Evolutionary conservation across 805 yeast genomes (phyloP).

Genomic region (Starmerella apis): DNA sequence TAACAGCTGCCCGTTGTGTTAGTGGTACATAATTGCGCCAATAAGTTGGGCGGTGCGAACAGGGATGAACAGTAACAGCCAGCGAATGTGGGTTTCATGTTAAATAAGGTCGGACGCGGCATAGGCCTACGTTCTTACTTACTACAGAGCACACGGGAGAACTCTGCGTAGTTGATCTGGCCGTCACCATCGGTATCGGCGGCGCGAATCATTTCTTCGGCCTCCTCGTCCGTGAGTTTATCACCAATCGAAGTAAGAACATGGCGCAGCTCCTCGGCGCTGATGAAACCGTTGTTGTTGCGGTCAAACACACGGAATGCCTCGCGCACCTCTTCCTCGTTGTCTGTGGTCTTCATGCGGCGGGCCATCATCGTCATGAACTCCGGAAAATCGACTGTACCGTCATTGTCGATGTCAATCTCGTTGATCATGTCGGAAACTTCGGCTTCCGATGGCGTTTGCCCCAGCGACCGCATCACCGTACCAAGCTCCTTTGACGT

Average conservation of each 20-base stretch:
- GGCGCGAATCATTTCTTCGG: slow-evolving; percentile 92
- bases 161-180: slow-evolving; percentile 92
- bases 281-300: slow-evolving; percentile 90
- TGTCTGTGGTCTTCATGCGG: slow-evolving; percentile 91
- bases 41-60: not conserved
- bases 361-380: slow-evolving; percentile 79
- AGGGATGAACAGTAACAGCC: not conserved
- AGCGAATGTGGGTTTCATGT: not conserved
- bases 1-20: not conserved
- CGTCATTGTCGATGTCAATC: slow-evolving; percentile 92
- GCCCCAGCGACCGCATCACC: slow-evolving; percentile 98
- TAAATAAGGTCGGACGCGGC: not conserved
- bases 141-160: slow-evolving; percentile 62
- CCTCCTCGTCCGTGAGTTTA: slow-evolving; percentile 91
- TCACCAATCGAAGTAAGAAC: slow-evolving; percentile 97
- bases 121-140: slow-evolving; percentile 13
- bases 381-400: slow-evolving; percentile 72
- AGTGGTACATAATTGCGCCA: not conserved
- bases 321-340: slow-evolving; percentile 93
- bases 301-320: slow-evolving; percentile 95
- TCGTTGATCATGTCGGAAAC: slow-evolving; percentile 95
- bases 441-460: slow-evolving; percentile 92
- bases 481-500: slow-evolving; percentile 93
- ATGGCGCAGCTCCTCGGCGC: slow-evolving; percentile 92
- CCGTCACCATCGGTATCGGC: slow-evolving; percentile 90